Base-by-base conservation (phyloP, 352 stramenopile species). In the Phytophthora hibernalis region DNA sequence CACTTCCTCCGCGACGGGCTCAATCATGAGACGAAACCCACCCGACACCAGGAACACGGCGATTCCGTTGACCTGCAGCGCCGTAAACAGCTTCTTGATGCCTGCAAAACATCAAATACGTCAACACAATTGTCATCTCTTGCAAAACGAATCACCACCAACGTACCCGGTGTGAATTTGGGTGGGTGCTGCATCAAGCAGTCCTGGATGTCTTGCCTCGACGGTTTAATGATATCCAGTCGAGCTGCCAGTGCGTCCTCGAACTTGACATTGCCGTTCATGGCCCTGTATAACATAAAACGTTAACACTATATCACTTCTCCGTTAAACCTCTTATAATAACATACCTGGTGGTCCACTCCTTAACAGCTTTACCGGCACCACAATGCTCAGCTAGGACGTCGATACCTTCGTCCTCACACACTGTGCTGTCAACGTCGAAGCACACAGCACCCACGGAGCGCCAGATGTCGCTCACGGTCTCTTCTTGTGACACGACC, bases 1-100 rank as follows among this genome's bases (percentile, higher is more conserved):
- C 69, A 98, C 70, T 50, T 87, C 60, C 65, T 95, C 77, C 16
- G 97, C 97, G 0, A 99, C 87, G 0, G 97, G 97, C 66, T 98
- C 91, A 78, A 99, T 99, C 97, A 99, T 99, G 59, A 98, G 79
- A 2, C 97, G 90, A 62, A 99, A 99, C 57, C 98, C 98, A 42
- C 98, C 98, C 7, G 92, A 98, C n/a, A 99, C 97, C 20, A 99
- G 80, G 83, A 98, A 99, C 18, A 99, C 96, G 52, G 96, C 81
- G 16, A 97, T 94, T 30, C 87, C 87, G 54, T 97, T 93, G 42
- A 86, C 66, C 43, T 98, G 87, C 45, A 99, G 83, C 48, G 78
- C 79, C 28, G 77, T 59, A 37, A 99, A 91, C 5, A 99, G 82
- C 65, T 92, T 82, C 61, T 94, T 87, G 26, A 98, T 79, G 37